phyloP scores from a whole-genome alignment of 2,329 filamentous ascomycete species.

The Rutstroemia sp. region DNA sequence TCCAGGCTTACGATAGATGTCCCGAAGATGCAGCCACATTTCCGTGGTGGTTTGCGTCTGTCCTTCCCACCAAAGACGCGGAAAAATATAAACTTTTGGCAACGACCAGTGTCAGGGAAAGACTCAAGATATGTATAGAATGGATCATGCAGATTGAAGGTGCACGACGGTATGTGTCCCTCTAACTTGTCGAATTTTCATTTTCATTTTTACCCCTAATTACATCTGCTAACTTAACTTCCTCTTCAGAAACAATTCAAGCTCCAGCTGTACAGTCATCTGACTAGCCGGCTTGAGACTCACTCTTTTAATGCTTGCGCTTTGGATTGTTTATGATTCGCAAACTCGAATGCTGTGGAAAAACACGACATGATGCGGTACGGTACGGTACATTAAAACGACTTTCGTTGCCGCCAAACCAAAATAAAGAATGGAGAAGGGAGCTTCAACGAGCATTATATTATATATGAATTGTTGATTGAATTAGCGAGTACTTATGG shows the following conservation, averaged over 20 bases:
- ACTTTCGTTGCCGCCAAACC: too few relatives aligned
- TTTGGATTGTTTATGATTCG: background rate
- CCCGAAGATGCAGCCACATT: conserved; percentile 68
- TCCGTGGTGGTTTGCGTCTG: conserved; percentile 85
- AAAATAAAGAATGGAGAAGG: too few relatives aligned
- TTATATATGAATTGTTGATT: too few relatives aligned
- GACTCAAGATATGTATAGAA: conserved; percentile 72
- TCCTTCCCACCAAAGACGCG: conserved; percentile 67
- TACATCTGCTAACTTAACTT: background rate
- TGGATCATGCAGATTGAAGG: conserved; percentile 42
- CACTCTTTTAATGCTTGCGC: background rate
- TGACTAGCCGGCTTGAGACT: background rate
- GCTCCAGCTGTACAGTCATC: background rate
- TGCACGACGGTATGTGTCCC: background rate
- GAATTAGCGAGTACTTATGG: too few relatives aligned
- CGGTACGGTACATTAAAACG: too few relatives aligned
- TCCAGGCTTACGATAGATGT: conserved; percentile 67
- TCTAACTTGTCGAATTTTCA: background rate
- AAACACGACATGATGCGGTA: too few relatives aligned
- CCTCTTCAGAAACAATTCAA: background rate
- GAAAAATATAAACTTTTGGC: conserved; percentile 73
- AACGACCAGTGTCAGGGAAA: conserved; percentile 68
- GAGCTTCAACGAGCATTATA: too few relatives aligned
- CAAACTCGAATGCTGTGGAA: background rate
- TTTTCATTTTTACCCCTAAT: background rate